Conservation (phyloP, 2,329 filamentous ascomycete species). For the Scedosporium dehoogii region DNA sequence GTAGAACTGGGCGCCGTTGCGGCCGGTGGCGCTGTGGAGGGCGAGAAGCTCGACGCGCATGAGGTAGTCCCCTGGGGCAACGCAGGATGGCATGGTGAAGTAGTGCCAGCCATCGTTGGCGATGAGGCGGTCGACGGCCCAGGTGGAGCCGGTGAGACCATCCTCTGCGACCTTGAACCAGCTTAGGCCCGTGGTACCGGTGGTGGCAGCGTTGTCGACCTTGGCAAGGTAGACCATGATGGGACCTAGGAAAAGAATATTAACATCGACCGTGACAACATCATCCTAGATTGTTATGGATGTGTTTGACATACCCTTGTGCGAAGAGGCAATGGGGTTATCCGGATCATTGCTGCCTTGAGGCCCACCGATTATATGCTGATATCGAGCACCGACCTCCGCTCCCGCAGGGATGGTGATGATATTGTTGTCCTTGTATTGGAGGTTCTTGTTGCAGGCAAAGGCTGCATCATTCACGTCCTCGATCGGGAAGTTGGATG, state of each 20-base stretch:
- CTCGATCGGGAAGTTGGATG: slow-evolving; percentile 38
- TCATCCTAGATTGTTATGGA: background rate
- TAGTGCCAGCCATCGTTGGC: slow-evolving; percentile 20
- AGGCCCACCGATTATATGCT: slow-evolving; percentile 39
- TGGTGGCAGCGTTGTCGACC: slow-evolving; percentile 33
- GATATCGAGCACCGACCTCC: slow-evolving; percentile 36
- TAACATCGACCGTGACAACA: background rate
- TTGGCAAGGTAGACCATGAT: slow-evolving; percentile 38
- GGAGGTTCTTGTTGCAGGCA: slow-evolving; percentile 34
- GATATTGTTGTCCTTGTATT: slow-evolving; percentile 24
- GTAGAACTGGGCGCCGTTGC: slow-evolving; percentile 17
- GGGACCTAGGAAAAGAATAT: slow-evolving; percentile 24
- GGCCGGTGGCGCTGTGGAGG: slow-evolving; percentile 24
- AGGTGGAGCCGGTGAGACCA: slow-evolving; percentile 17
- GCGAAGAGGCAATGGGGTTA: slow-evolving; percentile 35
- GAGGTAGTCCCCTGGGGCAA: slow-evolving; percentile 31
- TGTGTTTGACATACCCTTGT: slow-evolving; percentile 26
- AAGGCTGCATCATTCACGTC: slow-evolving; percentile 34
- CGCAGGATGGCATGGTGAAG: slow-evolving; percentile 26
- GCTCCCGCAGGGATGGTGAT: slow-evolving; percentile 37
- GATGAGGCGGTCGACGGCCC: slow-evolving; percentile 21
- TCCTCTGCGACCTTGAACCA: slow-evolving; percentile 45
- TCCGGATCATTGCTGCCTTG: slow-evolving; percentile 33
- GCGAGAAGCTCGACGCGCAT: slow-evolving; percentile 31
- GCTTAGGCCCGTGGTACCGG: slow-evolving; percentile 23